Conservation (phyloP, 768 basidiomycete species). For the Leccinellum albellum region DNA sequence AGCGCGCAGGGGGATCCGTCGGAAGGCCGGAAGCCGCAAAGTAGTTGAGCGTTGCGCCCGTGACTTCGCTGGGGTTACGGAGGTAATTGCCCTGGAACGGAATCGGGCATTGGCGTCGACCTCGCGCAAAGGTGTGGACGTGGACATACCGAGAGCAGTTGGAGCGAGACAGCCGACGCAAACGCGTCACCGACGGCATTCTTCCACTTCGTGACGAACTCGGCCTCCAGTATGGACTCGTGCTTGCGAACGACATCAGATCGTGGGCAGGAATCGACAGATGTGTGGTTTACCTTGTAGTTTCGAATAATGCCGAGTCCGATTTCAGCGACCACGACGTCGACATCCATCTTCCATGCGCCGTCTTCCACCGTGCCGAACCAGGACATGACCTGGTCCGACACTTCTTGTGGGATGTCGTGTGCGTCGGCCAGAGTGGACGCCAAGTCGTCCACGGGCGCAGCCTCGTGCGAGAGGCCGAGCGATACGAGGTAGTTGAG, state of each 20-base stretch:
- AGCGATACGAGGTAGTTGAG: constrained; percentile 71
- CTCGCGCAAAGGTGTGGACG: not conserved
- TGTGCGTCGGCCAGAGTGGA: constrained; percentile 66
- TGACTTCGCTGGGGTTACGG: constrained; percentile 35
- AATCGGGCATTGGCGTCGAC: not conserved
- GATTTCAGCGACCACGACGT: constrained; percentile 63
- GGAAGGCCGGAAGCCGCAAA: constrained; percentile 77
- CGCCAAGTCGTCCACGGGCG: constrained; percentile 55
- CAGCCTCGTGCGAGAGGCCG: constrained; percentile 48
- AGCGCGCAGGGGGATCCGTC: constrained; percentile 72
- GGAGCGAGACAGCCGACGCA: constrained; percentile 53
- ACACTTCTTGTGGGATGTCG: constrained; percentile 59
- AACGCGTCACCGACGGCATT: constrained; percentile 76
- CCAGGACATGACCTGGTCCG: constrained; percentile 73
- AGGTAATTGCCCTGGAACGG: constrained; percentile 64
- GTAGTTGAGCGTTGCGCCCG: constrained; percentile 51
- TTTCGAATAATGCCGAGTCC: constrained; percentile 71
- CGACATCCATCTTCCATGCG: constrained; percentile 64
- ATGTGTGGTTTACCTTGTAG: constrained; percentile 37
- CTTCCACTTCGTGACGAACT: constrained; percentile 68
- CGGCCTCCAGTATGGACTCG: constrained; percentile 50
- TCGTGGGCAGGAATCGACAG: too few species aligned
- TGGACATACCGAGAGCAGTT: constrained; percentile 58
- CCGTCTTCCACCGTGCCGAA: constrained; percentile 62
- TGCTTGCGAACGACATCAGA: constrained; percentile 30